A percentile compares a stretch with the other conserved stretches of the same genome.
These are phyloP conservation scores for Cinchona pubescens DNA, from an alignment of 257 asterid species.

Conservation along the genomic window DNA sequence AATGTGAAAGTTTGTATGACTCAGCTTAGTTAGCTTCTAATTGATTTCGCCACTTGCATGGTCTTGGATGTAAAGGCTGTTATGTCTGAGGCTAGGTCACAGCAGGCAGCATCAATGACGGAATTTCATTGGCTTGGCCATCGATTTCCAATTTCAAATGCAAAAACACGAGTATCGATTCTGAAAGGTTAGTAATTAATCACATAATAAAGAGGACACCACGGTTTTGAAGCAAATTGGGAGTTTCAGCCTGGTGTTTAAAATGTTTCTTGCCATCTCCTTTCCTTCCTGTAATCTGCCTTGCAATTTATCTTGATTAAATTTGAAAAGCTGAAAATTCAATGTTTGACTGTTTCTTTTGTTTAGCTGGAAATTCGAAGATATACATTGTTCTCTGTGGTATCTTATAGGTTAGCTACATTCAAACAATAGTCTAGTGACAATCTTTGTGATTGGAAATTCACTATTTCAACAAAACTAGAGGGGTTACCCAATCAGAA, in stretches of 20 bases:
- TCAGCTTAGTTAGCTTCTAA: constrained; percentile 7
- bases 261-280: not conserved
- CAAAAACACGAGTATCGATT: constrained; percentile 87
- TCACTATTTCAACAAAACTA: not conserved
- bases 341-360: not conserved
- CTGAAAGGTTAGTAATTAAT: constrained; percentile 62
- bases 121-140: constrained; percentile 93
- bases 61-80: constrained; percentile 62
- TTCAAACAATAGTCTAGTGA: not conserved
- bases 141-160: constrained; percentile 81
- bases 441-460: not conserved
- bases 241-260: not conserved
- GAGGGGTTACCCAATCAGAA: not conserved
- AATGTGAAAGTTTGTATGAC: not conserved
- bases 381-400: not conserved
- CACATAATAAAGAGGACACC: not conserved
- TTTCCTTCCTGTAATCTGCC: not conserved
- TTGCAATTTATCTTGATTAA: not conserved
- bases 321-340: not conserved
- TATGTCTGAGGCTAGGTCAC: constrained; percentile 98
- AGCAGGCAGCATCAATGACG: constrained; percentile 97
- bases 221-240: not conserved
- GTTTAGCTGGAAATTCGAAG: not conserved
- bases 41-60: constrained; percentile 23
- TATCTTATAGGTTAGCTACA: not conserved